phyloP scores from a whole-genome alignment of 2,329 filamentous ascomycete genomes.

The Stemphylium vesicarium region DNA sequence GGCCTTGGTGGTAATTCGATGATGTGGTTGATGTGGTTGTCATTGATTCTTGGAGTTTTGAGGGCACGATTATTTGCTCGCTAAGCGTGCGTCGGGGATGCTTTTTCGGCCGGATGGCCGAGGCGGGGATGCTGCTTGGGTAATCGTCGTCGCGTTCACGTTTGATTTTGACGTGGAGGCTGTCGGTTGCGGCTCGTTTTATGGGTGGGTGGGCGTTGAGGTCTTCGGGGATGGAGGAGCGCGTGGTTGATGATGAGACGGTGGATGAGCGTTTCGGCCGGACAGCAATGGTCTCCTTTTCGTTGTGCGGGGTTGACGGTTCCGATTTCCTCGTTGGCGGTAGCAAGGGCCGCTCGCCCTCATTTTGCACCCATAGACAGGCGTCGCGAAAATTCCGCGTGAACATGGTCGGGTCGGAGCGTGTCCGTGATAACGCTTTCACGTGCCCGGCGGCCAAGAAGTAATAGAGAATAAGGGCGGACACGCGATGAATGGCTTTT shows the following conservation, averaged over 20 bases:
- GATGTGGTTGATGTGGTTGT: neutral
- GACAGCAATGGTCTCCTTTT: constrained; percentile 33
- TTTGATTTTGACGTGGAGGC: constrained; percentile 27
- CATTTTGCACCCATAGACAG: constrained; percentile 35
- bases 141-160: constrained; percentile 34
- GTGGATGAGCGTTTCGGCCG: constrained; percentile 69
- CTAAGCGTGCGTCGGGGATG: constrained; percentile 27
- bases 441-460: constrained; percentile 35
- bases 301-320: constrained; percentile 14
- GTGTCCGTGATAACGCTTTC: constrained; percentile 31
- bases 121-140: constrained; percentile 6
- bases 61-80: constrained; percentile 25
- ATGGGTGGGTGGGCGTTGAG: constrained; percentile 17
- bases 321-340: constrained; percentile 30
- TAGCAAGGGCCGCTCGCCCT: constrained; percentile 27
- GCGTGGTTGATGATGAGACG: constrained; percentile 51
- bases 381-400: constrained; percentile 38
- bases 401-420: constrained; percentile 36
- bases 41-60: constrained; percentile 18
- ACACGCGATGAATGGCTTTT: constrained; percentile 36
- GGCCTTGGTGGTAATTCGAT: neutral
- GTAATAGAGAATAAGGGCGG: constrained; percentile 35
- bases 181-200: constrained; percentile 29
- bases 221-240: constrained; percentile 10
- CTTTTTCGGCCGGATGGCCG: constrained; percentile 21